A percentile compares a stretch with the other conserved stretches of the same genome.
phyloP scores from a whole-genome alignment of 1,284 basidiomycete genomes.

The Cutaneotrichosporon mucoides region DNA sequence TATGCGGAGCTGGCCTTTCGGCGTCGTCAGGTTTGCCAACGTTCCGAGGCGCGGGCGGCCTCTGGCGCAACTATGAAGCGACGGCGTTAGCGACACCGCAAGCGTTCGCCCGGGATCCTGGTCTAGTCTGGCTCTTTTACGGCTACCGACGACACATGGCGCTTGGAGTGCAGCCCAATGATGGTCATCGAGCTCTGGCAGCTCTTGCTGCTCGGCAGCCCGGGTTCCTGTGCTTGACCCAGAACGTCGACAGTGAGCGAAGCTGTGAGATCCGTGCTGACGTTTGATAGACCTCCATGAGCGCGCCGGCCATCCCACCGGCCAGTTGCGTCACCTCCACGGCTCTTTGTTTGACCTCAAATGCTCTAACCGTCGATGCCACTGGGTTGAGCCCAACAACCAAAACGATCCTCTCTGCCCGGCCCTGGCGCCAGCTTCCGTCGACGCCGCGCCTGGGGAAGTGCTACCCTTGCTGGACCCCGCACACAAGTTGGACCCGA shows the following conservation, averaged over 20 bases:
- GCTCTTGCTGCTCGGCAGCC: background rate
- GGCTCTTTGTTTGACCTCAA: conserved; percentile 14
- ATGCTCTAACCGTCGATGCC: conserved; percentile 5
- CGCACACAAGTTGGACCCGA: background rate
- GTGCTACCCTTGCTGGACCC: conserved; percentile 9
- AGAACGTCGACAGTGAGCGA: conserved; percentile 17
- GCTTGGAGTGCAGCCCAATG: conserved; percentile 7
- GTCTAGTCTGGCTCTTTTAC: conserved; percentile 17
- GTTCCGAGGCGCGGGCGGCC: conserved; percentile 17
- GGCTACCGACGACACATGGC: conserved; percentile 13
- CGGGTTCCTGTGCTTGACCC: conserved; percentile 12
- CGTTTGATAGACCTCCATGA: conserved; percentile 17
- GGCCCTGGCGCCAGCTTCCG: conserved; percentile 4
- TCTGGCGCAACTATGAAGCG: conserved; percentile 16
- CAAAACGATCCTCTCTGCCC: conserved; percentile 9
- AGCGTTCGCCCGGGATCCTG: conserved; percentile 14
- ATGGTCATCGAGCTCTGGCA: conserved; percentile 9
- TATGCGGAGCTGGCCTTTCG: conserved; percentile 13
- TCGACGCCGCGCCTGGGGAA: background rate
- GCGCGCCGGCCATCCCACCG: conserved; percentile 9
- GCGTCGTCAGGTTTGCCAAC: conserved; percentile 14
- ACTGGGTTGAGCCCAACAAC: background rate
- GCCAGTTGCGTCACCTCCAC: conserved; percentile 12
- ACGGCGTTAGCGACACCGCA: conserved; percentile 11
- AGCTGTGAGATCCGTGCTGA: background rate